Base-by-base conservation (phyloP, 495 filamentous ascomycete genomes). In the Trichoderma erinaceum region DNA sequence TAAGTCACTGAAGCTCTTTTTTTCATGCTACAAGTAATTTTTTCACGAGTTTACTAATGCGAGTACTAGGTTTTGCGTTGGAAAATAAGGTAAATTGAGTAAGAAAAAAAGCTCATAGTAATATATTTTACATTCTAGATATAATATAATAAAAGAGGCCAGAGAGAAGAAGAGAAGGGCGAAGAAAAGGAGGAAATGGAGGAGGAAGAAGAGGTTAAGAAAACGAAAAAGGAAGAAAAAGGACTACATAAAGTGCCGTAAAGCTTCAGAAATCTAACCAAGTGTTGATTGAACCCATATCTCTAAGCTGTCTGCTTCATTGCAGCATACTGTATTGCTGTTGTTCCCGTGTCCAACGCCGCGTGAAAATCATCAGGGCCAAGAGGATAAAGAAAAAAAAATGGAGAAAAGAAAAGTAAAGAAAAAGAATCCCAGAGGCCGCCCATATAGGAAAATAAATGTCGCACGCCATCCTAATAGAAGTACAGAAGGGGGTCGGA, bases 61-160 rank as follows among this genome's bases (percentile, higher is more conserved):
- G 44, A 15, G 27, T 41, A 8, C 70, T 35, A 78, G 78, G 46
- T 83, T 79, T 58, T 78, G 77, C 70, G 78, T 78, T 41, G 76
- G 77, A 68, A 78, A 81, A 71, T 77, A 67, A 76, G 66, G 8
- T 38, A 43, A 65, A 68, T 64, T 65, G n/a, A 44, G 68, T 66
- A 68, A 68, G 65, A 52, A 23, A 66, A 66, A 64, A 66, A 67
- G 50, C 68, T 44, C 58, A 69, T 70, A 70, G 46, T 69, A 52
- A 41, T 65, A 43, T 56, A 66, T 35, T 41, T 35, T 23, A 70
- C 64, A 68, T 68, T 50, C 35, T 41, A 65, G 29, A 44, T 65
- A 32, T 38, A 38, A 5, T 38, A 38, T 38, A 6, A n/a, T n/a
- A n/a, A n/a, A 38, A 10, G 35, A 5, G 35, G 35, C 3, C 35